Conservation (phyloP, 371 early-diverging fungal genomes). For the Mortierella polycephala region DNA sequence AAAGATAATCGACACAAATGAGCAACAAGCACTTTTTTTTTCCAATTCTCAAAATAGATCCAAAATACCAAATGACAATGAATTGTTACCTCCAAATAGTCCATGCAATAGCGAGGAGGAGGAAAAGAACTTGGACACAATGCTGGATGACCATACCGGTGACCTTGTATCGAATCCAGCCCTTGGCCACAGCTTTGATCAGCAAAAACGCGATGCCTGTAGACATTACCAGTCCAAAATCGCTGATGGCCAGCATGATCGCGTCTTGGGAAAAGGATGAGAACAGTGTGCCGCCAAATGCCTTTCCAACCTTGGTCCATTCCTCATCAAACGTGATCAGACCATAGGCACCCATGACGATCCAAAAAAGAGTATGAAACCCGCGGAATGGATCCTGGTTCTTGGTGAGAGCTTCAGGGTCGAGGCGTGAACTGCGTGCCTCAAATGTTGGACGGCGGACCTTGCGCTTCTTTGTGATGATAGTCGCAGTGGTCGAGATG, state of each 20-base stretch:
- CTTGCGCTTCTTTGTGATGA: slow-evolving; percentile 39
- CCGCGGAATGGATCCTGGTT: slow-evolving; percentile 78
- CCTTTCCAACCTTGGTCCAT: slow-evolving; percentile 74
- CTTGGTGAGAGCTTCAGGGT: slow-evolving; percentile 47
- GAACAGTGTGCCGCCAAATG: slow-evolving; percentile 69
- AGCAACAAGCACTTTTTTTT: neutral
- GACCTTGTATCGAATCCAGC: slow-evolving; percentile 64
- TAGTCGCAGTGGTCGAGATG: slow-evolving; percentile 32
- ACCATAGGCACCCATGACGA: slow-evolving; percentile 83
- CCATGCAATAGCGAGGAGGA: slow-evolving; percentile 75
- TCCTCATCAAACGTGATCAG: slow-evolving; percentile 76
- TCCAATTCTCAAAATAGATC: too few species aligned
- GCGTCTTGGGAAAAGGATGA: slow-evolving; percentile 76
- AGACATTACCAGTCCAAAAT: slow-evolving; percentile 72
- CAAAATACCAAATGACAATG: slow-evolving; percentile 1
- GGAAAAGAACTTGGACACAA: slow-evolving; percentile 71
- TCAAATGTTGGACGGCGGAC: slow-evolving; percentile 51
- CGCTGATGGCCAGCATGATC: slow-evolving; percentile 71
- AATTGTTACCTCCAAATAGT: slow-evolving; percentile 65
- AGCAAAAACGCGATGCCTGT: slow-evolving; percentile 69
- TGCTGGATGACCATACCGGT: slow-evolving; percentile 76
- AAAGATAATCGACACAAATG: neutral
- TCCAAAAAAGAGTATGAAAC: slow-evolving; percentile 93
- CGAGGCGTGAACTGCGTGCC: slow-evolving; percentile 55
- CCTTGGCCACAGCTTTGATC: slow-evolving; percentile 67